Evolutionary conservation across 1,284 basidiomycete genomes (phyloP), one percentile per base, ranked within the genome.

Genomic region (Puccinia brachypodii): DNA sequence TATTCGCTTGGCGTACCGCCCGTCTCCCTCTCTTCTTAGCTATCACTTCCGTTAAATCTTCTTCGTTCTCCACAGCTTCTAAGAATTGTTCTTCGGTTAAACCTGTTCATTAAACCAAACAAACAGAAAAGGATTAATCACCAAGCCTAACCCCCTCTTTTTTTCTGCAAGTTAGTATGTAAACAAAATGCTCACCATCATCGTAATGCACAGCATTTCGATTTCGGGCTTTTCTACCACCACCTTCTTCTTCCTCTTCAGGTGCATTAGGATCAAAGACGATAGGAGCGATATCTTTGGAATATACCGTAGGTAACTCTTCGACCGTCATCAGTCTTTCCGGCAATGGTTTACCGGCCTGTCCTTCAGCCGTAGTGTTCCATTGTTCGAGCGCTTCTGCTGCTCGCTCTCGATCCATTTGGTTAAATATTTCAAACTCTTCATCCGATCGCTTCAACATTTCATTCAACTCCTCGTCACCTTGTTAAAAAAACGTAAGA

Each of bases 391-490:
- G 84, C 22, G 90, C 89, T n/a, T 92, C 90, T 25, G 91, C 91
- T 66, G 93, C 91, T 42, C 97, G 91, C 85, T 95, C 90, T 25
- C 90, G 85, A 85, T 99, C 97, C 89, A 99, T 92, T 82, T 92
- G 89, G 6, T 92, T 89, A 90, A 97, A 99, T 82, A 93, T 88
- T 13, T 87, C 89, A 1, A 89, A 88, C 87, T 99, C 97, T 28
- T 92, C 88, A 19, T 98, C 96, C 8, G 89, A 90, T 83, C 97
- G 92, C 19, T 95, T 91, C 77, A 99, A 91, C 83, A 98, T 89
- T 86, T 95, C 93, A 87, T 99, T 99, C 84, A 99, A 90, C 77
- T 99, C 97, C 38, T 98, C 96, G 85, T 99, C 96, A 85, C 95
- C 96, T 89, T 97, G 93, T 86, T 98, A 95, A 47, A 3, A 71